Percentiles rank a stretch among this genome's conserved stretches.
Conservation (phyloP, 352 stramenopile genomes). For the Phytophthora podocarpi region DNA sequence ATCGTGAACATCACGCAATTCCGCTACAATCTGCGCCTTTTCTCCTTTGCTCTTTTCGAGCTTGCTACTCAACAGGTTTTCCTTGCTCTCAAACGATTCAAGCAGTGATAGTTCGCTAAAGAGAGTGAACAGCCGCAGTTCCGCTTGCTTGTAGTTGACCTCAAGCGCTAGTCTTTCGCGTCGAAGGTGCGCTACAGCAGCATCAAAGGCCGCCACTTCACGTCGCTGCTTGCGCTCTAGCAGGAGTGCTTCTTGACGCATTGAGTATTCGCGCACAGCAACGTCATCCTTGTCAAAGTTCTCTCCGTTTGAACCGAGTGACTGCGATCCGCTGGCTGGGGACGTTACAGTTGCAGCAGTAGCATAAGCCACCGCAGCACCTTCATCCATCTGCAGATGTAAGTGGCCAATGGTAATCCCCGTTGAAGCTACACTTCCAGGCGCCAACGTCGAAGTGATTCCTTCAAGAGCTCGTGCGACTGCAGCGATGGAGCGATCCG, state of each 20-base stretch:
- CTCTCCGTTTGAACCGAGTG: slow-evolving; percentile 3
- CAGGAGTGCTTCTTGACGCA: slow-evolving; percentile 66
- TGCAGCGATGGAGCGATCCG: slow-evolving; percentile 40
- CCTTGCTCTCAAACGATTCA: slow-evolving; percentile 91
- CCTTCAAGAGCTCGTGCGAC: slow-evolving; percentile 37
- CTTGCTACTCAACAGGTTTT: slow-evolving; percentile 88
- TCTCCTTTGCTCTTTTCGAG: slow-evolving; percentile 85
- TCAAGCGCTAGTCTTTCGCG: slow-evolving; percentile 85
- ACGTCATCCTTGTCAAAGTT: slow-evolving; percentile 56
- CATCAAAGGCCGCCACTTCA: slow-evolving; percentile 84
- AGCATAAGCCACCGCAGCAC: not conserved
- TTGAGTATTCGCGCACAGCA: slow-evolving; percentile 52
- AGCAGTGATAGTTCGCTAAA: slow-evolving; percentile 87
- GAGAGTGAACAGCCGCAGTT: slow-evolving; percentile 90
- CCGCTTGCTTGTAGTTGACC: slow-evolving; percentile 89
- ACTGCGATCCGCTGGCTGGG: not conserved
- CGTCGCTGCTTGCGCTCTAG: slow-evolving; percentile 73
- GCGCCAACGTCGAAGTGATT: not conserved
- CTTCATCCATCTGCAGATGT: slow-evolving; percentile 27
- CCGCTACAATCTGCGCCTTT: slow-evolving; percentile 83
- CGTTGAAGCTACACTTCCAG: not conserved
- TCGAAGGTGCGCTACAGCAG: slow-evolving; percentile 88
- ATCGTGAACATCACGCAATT: slow-evolving; percentile 81
- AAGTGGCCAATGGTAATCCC: slow-evolving; percentile 32
- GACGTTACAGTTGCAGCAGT: not conserved